phyloP scores from a whole-genome alignment of 2,329 filamentous ascomycete species.

The Calonectria naviculata region DNA sequence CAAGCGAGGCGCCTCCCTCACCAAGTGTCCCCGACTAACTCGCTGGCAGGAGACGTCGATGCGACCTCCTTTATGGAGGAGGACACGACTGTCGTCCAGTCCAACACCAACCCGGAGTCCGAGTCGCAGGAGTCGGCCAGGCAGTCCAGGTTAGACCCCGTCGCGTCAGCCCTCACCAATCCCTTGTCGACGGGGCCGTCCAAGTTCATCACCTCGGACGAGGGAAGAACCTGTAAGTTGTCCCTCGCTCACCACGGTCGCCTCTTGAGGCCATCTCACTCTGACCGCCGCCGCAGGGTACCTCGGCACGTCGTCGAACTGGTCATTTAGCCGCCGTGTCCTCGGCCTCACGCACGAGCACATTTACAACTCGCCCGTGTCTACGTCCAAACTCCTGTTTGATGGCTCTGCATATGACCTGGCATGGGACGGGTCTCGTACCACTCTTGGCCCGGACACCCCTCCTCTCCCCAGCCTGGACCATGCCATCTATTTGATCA shows the following conservation, averaged over 20 bases:
- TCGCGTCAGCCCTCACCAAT: slow-evolving; percentile 51
- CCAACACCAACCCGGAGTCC: slow-evolving; percentile 27
- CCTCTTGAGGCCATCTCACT: accelerated
- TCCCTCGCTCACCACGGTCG: not conserved
- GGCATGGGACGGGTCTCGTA: slow-evolving; percentile 57
- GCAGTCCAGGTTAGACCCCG: slow-evolving; percentile 37
- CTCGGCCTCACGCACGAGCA: slow-evolving; percentile 61
- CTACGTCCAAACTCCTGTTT: slow-evolving; percentile 57
- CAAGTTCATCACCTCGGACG: slow-evolving; percentile 53
- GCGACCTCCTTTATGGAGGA: slow-evolving; percentile 20
- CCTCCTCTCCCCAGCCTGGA: slow-evolving; percentile 58
- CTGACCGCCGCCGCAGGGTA: slow-evolving; percentile 53
- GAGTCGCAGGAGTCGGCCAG: slow-evolving; percentile 24
- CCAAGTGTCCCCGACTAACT: not conserved
- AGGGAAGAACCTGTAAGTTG: slow-evolving; percentile 56
- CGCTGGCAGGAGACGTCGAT: slow-evolving; percentile 16
- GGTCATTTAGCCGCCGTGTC: slow-evolving; percentile 63
- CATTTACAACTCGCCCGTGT: slow-evolving; percentile 54
- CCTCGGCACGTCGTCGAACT: slow-evolving; percentile 66
- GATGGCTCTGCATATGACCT: slow-evolving; percentile 64
- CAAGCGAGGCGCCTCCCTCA: not conserved
- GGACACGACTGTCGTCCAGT: slow-evolving; percentile 17
- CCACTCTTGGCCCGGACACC: slow-evolving; percentile 34
- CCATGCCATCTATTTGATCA: slow-evolving; percentile 64
- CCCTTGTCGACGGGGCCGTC: slow-evolving; percentile 53